Evolutionary conservation across 2,329 filamentous ascomycete genomes (phyloP), one percentile per base, ranked within the genome.

Genomic region (Neopestalotiopsis sp.): DNA sequence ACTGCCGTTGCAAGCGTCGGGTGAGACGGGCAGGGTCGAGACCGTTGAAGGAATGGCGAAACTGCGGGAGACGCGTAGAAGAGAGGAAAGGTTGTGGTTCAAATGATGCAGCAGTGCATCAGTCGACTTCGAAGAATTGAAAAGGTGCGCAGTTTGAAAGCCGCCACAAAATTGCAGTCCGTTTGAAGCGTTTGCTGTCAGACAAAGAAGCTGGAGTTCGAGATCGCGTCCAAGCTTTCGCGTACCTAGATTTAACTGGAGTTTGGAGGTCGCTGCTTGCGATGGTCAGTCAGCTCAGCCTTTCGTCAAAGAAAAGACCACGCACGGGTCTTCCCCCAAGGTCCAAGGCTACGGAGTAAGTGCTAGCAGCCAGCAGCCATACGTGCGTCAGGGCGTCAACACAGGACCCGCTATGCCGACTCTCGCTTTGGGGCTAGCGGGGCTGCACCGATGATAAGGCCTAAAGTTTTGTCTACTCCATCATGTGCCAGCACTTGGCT

Each of bases 141-240:
- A 38, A 7, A 7, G 14, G 45, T 17, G 45, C 45, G 9, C 17
- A n/a, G n/a, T 14, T 38, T 52, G n/a, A 52, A 20, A 10, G 2
- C 20, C 9, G 17, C 20, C 45, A 52, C n/a, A 52, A 20, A 10
- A 17, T 24, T 17, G 45, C 17, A 7, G 45, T 17, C n/a, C 17
- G 45, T 52, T n/a, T 38, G 14, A 34, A 62, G 59, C 59, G 59
- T 38, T 62, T 62, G 32, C 34, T 9, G 45, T 52, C 45, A 52
- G 59, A 28, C 20, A 14, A 34, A 38, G 34, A 38, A 52, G 45
- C 32, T 40, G 30, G 59, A 62, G 12, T 30, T 40, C 13, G 34
- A 32, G 20, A 40, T 62, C 59, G 59, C 59, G 59, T 62, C 59
- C 32, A 24, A 42, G 32, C 59, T 62, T 62, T 34, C 59, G 59